Evolutionary conservation across 352 stramenopile genomes (phyloP), one percentile per base, ranked within the genome.

Genomic region (Phytophthora europaea): DNA sequence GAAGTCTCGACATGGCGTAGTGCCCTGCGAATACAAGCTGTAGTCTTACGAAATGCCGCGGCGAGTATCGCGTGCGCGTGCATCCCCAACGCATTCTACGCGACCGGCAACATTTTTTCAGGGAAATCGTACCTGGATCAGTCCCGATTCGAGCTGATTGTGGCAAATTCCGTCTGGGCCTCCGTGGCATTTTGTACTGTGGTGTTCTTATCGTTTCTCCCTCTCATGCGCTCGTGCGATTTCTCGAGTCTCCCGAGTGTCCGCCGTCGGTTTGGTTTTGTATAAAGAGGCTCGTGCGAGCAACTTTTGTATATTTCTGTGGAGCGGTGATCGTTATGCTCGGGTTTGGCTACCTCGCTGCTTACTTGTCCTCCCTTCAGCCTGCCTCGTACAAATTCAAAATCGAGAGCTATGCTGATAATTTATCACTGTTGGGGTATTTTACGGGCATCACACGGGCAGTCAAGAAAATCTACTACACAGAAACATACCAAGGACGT

Each of bases 371-470:
- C 4, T 31, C 12, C n/a, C 36, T 48, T 10, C 31, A 48, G 7
- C 43, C 51, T 22, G 12, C n/a, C 5, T 59, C n/a, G 26, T 63
- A 53, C 26, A 50, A 26, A 12, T 63, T 67, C 43, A 76, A 72
- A 23, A 3, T 70, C 6, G 67, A 81, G 10, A 56, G 38, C 12
- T 65, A 64, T 34, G n/a, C 68, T 5, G 22, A 66, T 13, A 74
- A 67, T 10, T 56, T 65, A 4, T 12, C 36, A 1, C n/a, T 62
- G 36, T 6, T 59, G 4, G 60, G 61, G 10, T 73, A 63, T 47
- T 82, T 74, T 57, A 73, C 77, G 10, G 70, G 55, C 1, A 63
- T 73, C n/a, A 28, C 56, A 4, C 34, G 70, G 10, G 52, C 34
- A 5, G 40, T 60, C 1, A 67, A 72, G 8, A 51, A 36, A 33